Conservation (phyloP, 179 eudicot genomes). For the Carnegiea gigantea region DNA sequence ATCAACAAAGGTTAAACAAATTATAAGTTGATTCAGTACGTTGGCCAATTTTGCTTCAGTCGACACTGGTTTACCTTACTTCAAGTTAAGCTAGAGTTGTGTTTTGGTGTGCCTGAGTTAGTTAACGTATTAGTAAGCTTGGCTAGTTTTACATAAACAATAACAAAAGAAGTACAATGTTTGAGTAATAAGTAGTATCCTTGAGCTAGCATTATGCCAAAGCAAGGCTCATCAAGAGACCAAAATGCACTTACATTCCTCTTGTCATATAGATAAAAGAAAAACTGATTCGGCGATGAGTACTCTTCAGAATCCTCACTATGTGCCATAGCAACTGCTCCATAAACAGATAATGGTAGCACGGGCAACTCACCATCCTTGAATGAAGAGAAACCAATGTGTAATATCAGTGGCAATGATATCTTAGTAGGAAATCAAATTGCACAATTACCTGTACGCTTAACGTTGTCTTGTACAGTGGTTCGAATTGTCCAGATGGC, state of each 20-base stretch:
- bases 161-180: background rate
- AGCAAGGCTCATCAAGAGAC: background rate
- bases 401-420: background rate
- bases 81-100: background rate
- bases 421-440: background rate
- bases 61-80: background rate
- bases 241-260: slow-evolving; percentile 60
- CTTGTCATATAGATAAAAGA: slow-evolving; percentile 95
- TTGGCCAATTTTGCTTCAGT: background rate
- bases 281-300: slow-evolving; percentile 90
- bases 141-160: background rate
- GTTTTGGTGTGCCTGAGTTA: background rate
- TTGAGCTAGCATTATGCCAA: background rate
- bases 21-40: background rate
- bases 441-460: slow-evolving; percentile 70
- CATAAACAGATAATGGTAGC: slow-evolving; percentile 92
- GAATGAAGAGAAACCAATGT: slow-evolving; percentile 7
- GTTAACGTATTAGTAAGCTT: background rate
- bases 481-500: slow-evolving; percentile 98
- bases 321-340: slow-evolving; percentile 96
- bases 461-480: slow-evolving; percentile 77
- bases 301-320: slow-evolving; percentile 80
- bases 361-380: slow-evolving; percentile 99
- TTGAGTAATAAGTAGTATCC: background rate
- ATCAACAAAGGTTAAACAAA: background rate